Base-by-base conservation (phyloP, 2,329 filamentous ascomycete species). In the Xylaria sp. region DNA sequence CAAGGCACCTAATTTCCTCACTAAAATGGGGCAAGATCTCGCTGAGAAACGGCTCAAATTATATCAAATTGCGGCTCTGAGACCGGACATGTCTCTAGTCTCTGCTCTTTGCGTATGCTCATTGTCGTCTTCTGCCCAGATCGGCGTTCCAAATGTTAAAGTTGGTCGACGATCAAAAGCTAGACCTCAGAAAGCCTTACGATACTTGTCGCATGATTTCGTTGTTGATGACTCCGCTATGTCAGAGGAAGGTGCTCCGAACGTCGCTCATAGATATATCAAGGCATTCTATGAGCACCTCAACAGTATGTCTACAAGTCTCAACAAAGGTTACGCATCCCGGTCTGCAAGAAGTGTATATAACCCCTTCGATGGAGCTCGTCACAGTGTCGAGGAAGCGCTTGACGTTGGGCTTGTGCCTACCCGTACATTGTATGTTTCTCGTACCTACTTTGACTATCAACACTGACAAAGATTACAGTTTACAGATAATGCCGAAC, bases 11-110 rank as follows among this genome's bases (percentile, higher is more conserved):
- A 41, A 41, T 18, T 23, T 30, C 2, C 45, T 66, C 7, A 64
- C 64, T 1, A 65, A 69, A 20, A 69, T 64, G 18, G 68, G 68
- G 5, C 66, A 63, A 12, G 62, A 72, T 13, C 81, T 83, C 59
- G 65, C 75, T 10, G 70, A 77, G 3, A 69, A 78, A 28, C 76
- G 76, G 3, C 73, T 83, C 2, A 77, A 78, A 23, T 85, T 86
- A 70, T 86, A 83, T 61, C 85, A 87, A 67, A 69, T 85, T 15
- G 81, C 79, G 60, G 76, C 80, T 12, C 70, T 88, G 2, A 79
- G 76, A 5, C 76, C 78, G 28, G 78, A 86, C 65, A 76, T 86
- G 45, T 79, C 81, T 45, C 68, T 88, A 18, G 76, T 77, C 41
- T 83, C 82, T 59, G 81, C 80, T 25, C 71, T 78, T 30, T 75